Base-by-base conservation (phyloP, 345 rosid species). In the Populus simonii region DNA sequence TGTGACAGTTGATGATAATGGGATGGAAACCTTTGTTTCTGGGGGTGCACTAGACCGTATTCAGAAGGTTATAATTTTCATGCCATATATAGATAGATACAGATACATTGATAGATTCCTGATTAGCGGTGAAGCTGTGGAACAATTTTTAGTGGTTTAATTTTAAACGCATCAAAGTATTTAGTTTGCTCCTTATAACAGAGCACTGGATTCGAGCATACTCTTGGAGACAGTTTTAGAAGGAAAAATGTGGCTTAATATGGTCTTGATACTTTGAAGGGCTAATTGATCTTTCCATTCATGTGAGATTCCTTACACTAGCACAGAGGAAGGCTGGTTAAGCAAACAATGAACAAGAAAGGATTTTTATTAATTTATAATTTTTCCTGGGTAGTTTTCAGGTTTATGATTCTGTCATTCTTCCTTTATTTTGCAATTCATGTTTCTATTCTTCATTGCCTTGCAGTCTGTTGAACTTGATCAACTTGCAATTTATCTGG, bases 401-500 rank as follows among this genome's bases (percentile, higher is more conserved):
- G 29, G 66, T 20, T 27, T 61, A 22, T 8, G 31, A 25, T 61
- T 61, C 11, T 61, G 66, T n/a, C 73, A 22, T 49, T 74, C 18
- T 47, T 20, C 39, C 51, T 35, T 68, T 59, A 38, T 71, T 74
- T 47, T 71, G 68, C 41, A 68, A 72, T 74, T 83, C 39, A 68
- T 78, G 57, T 74, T 79, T 81, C 66, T 47, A 1, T 66, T 66
- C n/a, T 49, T 16, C 35, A 1, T 68, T 73, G 23, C 55, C 68
- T 85, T 82, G 66, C 90, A 96, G 99, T 89, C 91, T 6, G 97
- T 92, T 76, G 93, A 91, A 87, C 97, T 96, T 80, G 94, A 91
- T 82, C 90, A 84, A 82, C 97, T 93, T 83, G 99, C 99, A 63
- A 55, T 96, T 74, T 96, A 96, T 85, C 89, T 96, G 78, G 98